Conservation (phyloP, 371 early-diverging fungal genomes). For the Umbelopsis sp. region DNA sequence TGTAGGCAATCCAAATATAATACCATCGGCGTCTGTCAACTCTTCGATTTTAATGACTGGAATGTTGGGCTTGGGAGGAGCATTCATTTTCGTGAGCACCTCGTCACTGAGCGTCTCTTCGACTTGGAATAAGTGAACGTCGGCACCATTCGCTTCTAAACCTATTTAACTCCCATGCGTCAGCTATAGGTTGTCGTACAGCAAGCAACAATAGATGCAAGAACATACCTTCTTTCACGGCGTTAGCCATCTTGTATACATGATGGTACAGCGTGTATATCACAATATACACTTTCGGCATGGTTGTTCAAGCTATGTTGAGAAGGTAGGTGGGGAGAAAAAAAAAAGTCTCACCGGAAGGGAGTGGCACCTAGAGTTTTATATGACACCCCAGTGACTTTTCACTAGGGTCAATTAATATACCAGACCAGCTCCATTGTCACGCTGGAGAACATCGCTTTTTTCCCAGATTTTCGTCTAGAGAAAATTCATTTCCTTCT, state of each 20-base stretch:
- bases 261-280: slow-evolving; percentile 80
- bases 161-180: slow-evolving; percentile 25
- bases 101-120: slow-evolving; percentile 71
- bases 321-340: background rate
- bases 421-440: background rate
- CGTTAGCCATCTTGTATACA: slow-evolving; percentile 68
- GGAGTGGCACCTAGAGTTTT: background rate
- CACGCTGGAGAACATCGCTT: background rate
- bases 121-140: slow-evolving; percentile 67
- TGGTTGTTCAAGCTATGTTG: background rate
- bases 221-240: slow-evolving; percentile 57
- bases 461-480: background rate
- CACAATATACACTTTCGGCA: slow-evolving; percentile 61
- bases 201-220: background rate
- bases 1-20: slow-evolving; percentile 79
- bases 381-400: background rate
- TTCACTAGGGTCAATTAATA: background rate
- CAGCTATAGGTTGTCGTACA: background rate
- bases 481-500: background rate
- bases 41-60: slow-evolving; percentile 65
- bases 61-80: slow-evolving; percentile 59
- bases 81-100: slow-evolving; percentile 74
- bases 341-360: background rate
- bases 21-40: slow-evolving; percentile 72
- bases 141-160: slow-evolving; percentile 55